Conservation (phyloP, 441 rosid genomes). For the Mallotus repandus region DNA sequence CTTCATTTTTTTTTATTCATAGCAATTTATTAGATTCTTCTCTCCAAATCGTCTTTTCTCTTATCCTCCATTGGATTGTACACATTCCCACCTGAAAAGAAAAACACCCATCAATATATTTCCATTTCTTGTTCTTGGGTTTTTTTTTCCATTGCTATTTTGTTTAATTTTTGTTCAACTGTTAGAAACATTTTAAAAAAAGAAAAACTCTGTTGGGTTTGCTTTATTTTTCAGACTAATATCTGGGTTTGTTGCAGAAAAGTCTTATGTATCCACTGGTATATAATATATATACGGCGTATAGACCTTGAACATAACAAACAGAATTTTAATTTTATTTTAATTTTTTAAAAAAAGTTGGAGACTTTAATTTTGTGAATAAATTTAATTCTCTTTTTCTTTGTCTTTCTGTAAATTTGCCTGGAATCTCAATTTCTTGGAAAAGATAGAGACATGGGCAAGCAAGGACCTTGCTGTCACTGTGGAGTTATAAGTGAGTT, state of each 20-base stretch:
- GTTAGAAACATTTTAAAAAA: slow-evolving; percentile 6
- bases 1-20: slow-evolving; percentile 40
- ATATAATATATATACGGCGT: slow-evolving; percentile 24
- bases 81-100: slow-evolving; percentile 43
- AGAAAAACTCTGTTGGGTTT: slow-evolving; percentile 39
- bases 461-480: slow-evolving; percentile 99
- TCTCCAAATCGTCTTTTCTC: background rate
- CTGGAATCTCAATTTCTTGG: slow-evolving; percentile 28
- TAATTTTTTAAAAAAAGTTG: background rate
- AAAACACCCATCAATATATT: slow-evolving; percentile 36
- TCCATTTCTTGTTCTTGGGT: slow-evolving; percentile 29
- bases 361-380: slow-evolving; percentile 13
- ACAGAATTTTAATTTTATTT: slow-evolving; percentile 11
- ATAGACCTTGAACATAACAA: slow-evolving; percentile 34
- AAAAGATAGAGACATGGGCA: slow-evolving; percentile 68
- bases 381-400: background rate
- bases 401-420: slow-evolving; percentile 22
- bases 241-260: slow-evolving; percentile 42
- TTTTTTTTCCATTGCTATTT: slow-evolving; percentile 8
- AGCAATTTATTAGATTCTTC: slow-evolving; percentile 72
- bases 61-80: slow-evolving; percentile 67
- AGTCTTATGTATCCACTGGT: slow-evolving; percentile 32
- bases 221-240: slow-evolving; percentile 40
- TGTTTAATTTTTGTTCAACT: slow-evolving; percentile 23
- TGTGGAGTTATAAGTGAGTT: slow-evolving; percentile 99